A percentile compares a stretch with the other conserved stretches of the same genome.
These are phyloP conservation scores for Diaporthe nobilis DNA, from an alignment of 2,329 filamentous ascomycete genomes.

Conservation along the genomic window DNA sequence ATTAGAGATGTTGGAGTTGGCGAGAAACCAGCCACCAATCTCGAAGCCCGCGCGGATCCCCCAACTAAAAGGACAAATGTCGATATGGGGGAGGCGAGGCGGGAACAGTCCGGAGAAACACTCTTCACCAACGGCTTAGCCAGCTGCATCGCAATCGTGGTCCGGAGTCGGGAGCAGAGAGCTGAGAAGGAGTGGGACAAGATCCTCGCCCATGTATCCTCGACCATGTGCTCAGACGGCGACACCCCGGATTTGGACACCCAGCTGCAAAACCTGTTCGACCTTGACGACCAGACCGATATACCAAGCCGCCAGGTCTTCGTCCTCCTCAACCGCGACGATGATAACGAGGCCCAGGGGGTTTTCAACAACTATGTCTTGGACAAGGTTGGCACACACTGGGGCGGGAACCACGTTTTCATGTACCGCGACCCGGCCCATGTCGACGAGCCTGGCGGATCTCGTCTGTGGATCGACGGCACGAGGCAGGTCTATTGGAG, in stretches of 20 bases:
- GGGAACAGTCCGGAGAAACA: background rate
- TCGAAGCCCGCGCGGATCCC: background rate
- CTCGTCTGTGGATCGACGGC: background rate
- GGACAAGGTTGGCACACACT: background rate
- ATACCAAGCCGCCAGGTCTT: background rate
- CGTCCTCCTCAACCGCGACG: background rate
- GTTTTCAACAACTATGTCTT: background rate
- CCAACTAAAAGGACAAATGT: background rate
- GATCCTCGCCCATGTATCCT: background rate
- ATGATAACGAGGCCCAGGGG: background rate
- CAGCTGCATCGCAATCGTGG: slow-evolving; percentile 4
- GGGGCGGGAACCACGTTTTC: background rate
- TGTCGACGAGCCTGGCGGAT: background rate
- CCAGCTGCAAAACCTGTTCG: background rate
- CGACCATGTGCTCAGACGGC: background rate
- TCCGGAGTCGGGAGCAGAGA: background rate
- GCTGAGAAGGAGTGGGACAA: background rate
- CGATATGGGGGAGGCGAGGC: background rate
- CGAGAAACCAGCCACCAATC: background rate
- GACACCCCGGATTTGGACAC: background rate
- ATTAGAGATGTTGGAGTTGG: background rate
- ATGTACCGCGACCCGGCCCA: background rate
- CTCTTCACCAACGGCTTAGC: background rate
- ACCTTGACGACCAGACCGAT: background rate
- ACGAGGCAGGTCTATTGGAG: background rate